Evolutionary conservation across 225 moss, liverwort and hornwort species (phyloP).

Genomic region (Straminergon stramineum): DNA sequence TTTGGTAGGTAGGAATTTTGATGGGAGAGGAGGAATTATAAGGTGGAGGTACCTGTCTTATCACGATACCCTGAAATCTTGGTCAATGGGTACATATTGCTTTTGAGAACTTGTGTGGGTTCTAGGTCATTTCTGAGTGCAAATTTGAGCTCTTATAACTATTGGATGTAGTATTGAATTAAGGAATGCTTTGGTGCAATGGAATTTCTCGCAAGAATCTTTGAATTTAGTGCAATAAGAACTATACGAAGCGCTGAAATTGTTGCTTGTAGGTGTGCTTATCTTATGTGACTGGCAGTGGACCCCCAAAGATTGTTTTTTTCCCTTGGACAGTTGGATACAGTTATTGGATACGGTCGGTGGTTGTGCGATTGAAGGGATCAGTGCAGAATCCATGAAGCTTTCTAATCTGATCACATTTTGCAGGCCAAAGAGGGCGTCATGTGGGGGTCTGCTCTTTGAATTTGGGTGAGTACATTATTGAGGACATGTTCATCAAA

Average conservation of each 20-base stretch:
- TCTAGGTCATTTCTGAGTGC: not conserved
- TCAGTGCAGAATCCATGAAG: not conserved
- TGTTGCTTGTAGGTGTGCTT: not conserved
- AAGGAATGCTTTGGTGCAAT: not conserved
- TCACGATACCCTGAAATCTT: not conserved
- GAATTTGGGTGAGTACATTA: not conserved
- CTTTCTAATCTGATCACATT: not conserved
- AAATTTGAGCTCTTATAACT: not conserved
- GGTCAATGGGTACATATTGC: not conserved
- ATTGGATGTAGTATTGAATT: not conserved
- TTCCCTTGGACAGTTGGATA: not conserved
- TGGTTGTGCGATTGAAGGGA: not conserved
- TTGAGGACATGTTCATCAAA: not conserved
- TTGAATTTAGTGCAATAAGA: not conserved
- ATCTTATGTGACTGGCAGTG: not conserved
- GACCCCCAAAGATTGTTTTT: not conserved
- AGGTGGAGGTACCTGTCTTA: not conserved
- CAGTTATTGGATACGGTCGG: not conserved
- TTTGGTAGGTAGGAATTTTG: not conserved
- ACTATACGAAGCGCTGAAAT: not conserved
- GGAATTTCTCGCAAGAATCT: not conserved
- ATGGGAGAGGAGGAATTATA: not conserved
- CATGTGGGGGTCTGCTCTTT: not conserved
- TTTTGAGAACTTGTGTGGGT: not conserved
- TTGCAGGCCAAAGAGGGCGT: not conserved